Evolutionary conservation across 148 eudicot species (phyloP), one percentile per base, ranked within the genome.

Genomic region (Silene conica): DNA sequence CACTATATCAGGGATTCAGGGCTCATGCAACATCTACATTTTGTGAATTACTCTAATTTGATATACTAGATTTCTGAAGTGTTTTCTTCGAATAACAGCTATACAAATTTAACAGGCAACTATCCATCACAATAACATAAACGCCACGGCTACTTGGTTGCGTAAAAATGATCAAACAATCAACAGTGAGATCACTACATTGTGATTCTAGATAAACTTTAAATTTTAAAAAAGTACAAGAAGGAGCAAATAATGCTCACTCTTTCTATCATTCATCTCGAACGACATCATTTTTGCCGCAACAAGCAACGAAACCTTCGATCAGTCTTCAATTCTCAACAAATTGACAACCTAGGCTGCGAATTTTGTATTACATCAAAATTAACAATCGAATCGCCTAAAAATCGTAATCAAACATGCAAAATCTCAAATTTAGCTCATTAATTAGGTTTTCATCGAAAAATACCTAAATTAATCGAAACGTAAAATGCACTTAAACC

Each of bases 241-340:
- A 72, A 68, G 73, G 7, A 8, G 71, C 14, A 19, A 76, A 34
- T 18, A 46, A 38, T 28, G 70, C 92, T 82, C 73, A 89, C 92
- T 89, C 72, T 87, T 89, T 54, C 90, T 58, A 69, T 87, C 90
- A 71, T 89, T 82, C 90, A 89, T 89, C 83, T 89, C 92, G 59
- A 89, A 85, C 19, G 92, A 79, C 75, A 84, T 48, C 92, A 87
- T 89, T 73, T 26, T 74, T 72, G 65, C 70, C 18, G 45, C 63
- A 69, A 69, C 67, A 63, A 55, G 56, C 14, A 18, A 55, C 11
- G 59, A 61, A 74, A 63, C 48, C 34, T 34, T 28, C 74, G 43
- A 74, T 14, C 57, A 48, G 38, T 69, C 78, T 60, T 63, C 54
- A 74, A 63, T 63, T 69, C 71, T 52, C 69, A 22, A 54, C 23